Conservation (phyloP, 352 stramenopile genomes). For the Pythium biforme region DNA sequence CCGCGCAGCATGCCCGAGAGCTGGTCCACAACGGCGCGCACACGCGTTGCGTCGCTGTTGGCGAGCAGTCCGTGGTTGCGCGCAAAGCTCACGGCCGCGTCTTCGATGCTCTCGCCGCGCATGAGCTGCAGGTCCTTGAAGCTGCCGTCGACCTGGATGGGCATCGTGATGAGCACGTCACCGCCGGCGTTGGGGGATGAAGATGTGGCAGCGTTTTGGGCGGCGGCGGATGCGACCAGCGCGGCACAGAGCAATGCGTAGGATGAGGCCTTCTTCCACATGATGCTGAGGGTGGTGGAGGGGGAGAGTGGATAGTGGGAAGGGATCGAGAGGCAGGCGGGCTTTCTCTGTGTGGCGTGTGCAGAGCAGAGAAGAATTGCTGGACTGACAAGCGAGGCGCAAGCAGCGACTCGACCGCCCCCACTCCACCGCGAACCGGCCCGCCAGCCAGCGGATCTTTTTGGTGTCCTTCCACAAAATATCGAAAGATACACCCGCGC, state of each 20-base stretch:
- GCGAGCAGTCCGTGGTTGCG: conserved; percentile 55
- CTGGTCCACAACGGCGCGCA: conserved; percentile 60
- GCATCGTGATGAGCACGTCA: conserved; percentile 72
- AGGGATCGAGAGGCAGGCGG: not conserved
- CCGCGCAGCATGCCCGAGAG: conserved; percentile 67
- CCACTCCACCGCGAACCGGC: not conserved
- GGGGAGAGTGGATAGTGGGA: not conserved
- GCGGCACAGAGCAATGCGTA: conserved; percentile 12
- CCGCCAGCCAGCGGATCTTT: conserved; percentile 17
- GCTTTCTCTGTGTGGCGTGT: not conserved
- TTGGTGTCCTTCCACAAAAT: conserved; percentile 22
- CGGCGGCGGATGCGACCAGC: conserved; percentile 19
- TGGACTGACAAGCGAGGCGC: conserved; percentile 9
- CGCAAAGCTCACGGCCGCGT: conserved; percentile 60
- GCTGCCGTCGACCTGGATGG: conserved; percentile 61
- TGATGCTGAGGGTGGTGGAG: not conserved
- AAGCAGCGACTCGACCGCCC: not conserved
- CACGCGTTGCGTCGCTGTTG: conserved; percentile 42
- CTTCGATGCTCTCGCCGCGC: conserved; percentile 63
- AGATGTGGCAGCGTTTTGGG: conserved; percentile 31
- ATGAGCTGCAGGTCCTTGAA: conserved; percentile 63
- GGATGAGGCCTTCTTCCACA: conserved; percentile 24
- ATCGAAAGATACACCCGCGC: conserved; percentile 24
- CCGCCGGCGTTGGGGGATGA: not conserved
- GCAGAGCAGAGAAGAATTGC: conserved; percentile 20